Evolutionary conservation across 257 asterid species (phyloP).

Genomic region (Plantago elongata): DNA sequence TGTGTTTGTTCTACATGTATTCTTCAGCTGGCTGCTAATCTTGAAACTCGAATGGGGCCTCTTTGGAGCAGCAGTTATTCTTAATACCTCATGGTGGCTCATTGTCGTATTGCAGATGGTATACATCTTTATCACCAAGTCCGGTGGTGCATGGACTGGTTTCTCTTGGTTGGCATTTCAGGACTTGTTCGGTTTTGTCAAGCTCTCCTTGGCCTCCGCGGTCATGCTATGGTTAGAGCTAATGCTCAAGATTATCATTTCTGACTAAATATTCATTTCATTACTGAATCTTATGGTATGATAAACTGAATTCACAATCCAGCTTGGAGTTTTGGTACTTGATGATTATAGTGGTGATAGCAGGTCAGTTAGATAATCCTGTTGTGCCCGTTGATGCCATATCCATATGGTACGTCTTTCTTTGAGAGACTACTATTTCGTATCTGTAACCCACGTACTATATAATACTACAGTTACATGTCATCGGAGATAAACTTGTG

Average conservation of each 20-base stretch:
- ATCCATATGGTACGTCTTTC: conserved; percentile 62
- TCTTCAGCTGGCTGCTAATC: conserved; percentile 64
- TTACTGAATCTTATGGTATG: not conserved
- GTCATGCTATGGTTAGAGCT: conserved; percentile 59
- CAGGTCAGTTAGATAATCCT: conserved; percentile 68
- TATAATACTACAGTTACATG: not conserved
- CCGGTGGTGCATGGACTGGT: conserved; percentile 76
- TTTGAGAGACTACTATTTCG: not conserved
- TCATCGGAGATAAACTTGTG: not conserved
- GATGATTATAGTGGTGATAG: conserved; percentile 56
- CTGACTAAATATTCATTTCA: not conserved
- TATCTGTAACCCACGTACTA: not conserved
- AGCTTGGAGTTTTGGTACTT: conserved; percentile 92
- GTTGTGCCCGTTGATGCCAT: conserved; percentile 67
- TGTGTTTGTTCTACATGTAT: conserved; percentile 42
- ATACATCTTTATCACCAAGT: conserved; percentile 53
- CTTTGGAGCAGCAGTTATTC: conserved; percentile 60
- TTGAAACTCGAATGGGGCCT: conserved; percentile 55
- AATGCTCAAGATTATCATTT: not conserved
- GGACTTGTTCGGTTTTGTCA: conserved; percentile 52
- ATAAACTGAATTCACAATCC: conserved; percentile 21
- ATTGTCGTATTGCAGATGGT: conserved; percentile 41
- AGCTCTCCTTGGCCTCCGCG: conserved; percentile 74
- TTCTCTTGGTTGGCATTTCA: conserved; percentile 67
- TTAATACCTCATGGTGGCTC: conserved; percentile 62